A percentile compares a stretch with the other conserved stretches of the same genome.
phyloP scores from a whole-genome alignment of 257 asterid genomes.

The Forsythia viridissima region DNA sequence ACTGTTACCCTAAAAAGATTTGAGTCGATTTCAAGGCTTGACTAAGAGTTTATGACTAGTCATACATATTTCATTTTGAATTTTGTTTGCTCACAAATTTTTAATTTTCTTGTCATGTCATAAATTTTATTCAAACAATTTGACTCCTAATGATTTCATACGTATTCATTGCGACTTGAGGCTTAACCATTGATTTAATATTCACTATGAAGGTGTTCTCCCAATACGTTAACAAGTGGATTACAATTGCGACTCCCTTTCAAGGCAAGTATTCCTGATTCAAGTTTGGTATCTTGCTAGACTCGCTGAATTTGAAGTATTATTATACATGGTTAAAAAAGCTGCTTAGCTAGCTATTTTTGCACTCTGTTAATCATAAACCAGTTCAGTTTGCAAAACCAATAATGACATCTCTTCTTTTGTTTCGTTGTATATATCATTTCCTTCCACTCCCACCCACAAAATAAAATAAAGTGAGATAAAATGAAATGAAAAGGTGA shows the following conservation, averaged over 20 bases:
- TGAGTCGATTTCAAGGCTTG: neutral
- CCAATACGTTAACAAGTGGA: slow-evolving; percentile 81
- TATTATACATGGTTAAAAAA: neutral
- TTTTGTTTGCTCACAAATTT: neutral
- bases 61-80: neutral
- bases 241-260: slow-evolving; percentile 77
- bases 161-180: slow-evolving; percentile 13
- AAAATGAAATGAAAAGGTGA: neutral
- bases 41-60: neutral
- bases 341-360: neutral
- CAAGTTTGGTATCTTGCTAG: slow-evolving; percentile 1
- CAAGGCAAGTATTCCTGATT: slow-evolving; percentile 53
- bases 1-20: neutral
- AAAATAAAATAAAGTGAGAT: neutral
- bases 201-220: slow-evolving; percentile 59
- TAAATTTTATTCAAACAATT: slow-evolving; percentile 2
- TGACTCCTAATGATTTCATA: neutral
- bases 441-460: neutral
- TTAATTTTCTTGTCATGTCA: slow-evolving; percentile 9
- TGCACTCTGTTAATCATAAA: neutral
- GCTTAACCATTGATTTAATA: slow-evolving; percentile 22
- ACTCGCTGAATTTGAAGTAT: neutral
- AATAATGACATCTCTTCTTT: neutral
- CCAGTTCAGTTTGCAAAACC: neutral
- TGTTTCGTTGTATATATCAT: neutral